phyloP scores from a whole-genome alignment of 345 rosid species.

The Populus pruinosa region DNA sequence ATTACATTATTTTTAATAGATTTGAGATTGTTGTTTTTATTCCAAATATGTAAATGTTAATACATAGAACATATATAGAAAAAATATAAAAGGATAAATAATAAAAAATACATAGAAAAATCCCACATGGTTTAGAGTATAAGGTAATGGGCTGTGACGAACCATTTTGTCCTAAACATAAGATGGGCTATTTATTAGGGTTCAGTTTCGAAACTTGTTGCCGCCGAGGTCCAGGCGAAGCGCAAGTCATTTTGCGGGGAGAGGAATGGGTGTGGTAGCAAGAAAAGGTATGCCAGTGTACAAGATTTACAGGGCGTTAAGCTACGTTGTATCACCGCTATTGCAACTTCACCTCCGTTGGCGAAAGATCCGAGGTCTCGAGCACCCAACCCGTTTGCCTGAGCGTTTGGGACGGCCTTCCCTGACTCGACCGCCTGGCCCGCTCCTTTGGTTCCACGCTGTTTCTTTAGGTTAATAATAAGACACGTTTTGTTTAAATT shows the following conservation, averaged over 20 bases:
- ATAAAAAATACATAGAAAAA: too few species aligned
- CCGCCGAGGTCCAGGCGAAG: background rate
- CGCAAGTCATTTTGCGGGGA: too few species aligned
- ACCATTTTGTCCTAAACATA: too few species aligned
- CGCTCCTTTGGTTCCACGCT: slow-evolving; percentile 88
- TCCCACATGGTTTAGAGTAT: too few species aligned
- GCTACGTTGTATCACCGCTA: slow-evolving; percentile 56
- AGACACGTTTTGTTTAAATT: background rate
- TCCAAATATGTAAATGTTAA: too few species aligned
- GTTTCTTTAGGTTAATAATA: slow-evolving; percentile 61
- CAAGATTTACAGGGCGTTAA: slow-evolving; percentile 65
- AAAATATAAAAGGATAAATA: too few species aligned
- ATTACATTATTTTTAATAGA: too few species aligned
- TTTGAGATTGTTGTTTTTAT: too few species aligned
- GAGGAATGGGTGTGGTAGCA: background rate
- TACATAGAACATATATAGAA: too few species aligned
- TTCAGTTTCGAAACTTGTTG: background rate
- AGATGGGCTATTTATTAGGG: too few species aligned
- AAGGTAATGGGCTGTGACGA: too few species aligned
- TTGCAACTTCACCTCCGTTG: slow-evolving; percentile 62
- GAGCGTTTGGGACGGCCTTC: slow-evolving; percentile 84
- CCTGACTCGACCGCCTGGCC: slow-evolving; percentile 60
- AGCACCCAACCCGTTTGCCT: slow-evolving; percentile 70
- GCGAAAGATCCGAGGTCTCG: slow-evolving; percentile 69
- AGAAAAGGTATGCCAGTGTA: slow-evolving; percentile 45